These are phyloP conservation scores for Limnanthes douglasii DNA, from an alignment of 345 rosid species.

Conservation along the genomic window DNA sequence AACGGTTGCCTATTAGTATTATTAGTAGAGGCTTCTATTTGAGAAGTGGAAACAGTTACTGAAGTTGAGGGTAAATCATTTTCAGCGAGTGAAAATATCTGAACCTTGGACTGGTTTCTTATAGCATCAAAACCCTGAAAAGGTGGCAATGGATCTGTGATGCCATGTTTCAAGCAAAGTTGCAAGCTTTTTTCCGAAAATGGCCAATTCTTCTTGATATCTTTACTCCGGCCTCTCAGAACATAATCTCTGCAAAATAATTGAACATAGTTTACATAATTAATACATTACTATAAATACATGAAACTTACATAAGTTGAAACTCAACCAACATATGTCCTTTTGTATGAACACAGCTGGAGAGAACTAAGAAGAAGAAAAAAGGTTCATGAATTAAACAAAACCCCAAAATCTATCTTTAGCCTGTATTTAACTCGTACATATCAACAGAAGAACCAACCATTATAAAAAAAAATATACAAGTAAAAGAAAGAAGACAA, in stretches of 20 bases:
- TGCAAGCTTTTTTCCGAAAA: conserved; percentile 59
- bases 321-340: conserved; percentile 5
- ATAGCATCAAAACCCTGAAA: conserved; percentile 36
- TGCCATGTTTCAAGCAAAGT: conserved; percentile 79
- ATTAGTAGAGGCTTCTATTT: conserved; percentile 28
- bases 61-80: conserved; percentile 42
- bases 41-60: conserved; percentile 30
- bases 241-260: conserved; percentile 93
- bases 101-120: conserved; percentile 26
- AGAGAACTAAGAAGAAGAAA: conserved; percentile 11
- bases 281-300: conserved; percentile 2
- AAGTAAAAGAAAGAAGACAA: no score
- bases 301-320: not conserved
- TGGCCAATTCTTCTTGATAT: conserved; percentile 84
- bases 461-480: no score
- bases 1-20: conserved; percentile 4
- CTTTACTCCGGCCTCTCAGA: conserved; percentile 45
- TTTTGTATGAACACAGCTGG: conserved; percentile 4
- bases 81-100: conserved; percentile 29
- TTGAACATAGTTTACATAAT: no score
- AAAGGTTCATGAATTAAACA: no score
- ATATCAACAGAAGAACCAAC: no score
- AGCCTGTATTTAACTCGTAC: no score
- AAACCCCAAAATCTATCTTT: no score
- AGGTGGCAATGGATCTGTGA: conserved; percentile 79